These are phyloP conservation scores for Tephrocybe sp. DNA, from an alignment of 768 basidiomycete genomes.

Conservation along the genomic window DNA sequence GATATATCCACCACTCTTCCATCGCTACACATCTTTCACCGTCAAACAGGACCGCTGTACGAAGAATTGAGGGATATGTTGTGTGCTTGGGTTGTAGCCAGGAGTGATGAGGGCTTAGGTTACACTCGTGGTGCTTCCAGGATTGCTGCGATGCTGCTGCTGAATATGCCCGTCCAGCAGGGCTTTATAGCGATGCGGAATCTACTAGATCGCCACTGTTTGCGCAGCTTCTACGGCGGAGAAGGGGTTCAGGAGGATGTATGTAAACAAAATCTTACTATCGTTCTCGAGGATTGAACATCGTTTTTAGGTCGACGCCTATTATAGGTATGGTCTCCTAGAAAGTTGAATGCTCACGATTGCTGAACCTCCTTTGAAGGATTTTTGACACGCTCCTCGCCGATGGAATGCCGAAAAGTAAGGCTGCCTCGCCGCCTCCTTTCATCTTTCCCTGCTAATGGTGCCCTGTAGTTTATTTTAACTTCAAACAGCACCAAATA, in stretches of 20 bases:
- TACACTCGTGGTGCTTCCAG: slow-evolving; percentile 69
- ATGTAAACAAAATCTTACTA: slow-evolving; percentile 29
- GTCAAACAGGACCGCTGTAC: slow-evolving; percentile 74
- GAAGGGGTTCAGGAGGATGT: slow-evolving; percentile 73
- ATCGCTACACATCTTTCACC: slow-evolving; percentile 75
- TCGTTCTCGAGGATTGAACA: slow-evolving; percentile 10
- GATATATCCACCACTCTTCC: slow-evolving; percentile 77
- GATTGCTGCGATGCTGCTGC: slow-evolving; percentile 81
- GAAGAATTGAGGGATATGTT: slow-evolving; percentile 80
- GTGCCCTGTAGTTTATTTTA: slow-evolving; percentile 71
- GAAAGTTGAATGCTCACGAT: not conserved
- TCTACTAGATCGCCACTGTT: slow-evolving; percentile 77
- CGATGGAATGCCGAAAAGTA: slow-evolving; percentile 92
- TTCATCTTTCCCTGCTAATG: not conserved
- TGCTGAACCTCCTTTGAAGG: slow-evolving; percentile 34
- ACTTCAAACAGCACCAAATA: slow-evolving; percentile 92
- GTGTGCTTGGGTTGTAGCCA: slow-evolving; percentile 83
- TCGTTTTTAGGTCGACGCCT: slow-evolving; percentile 74
- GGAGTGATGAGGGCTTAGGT: slow-evolving; percentile 78
- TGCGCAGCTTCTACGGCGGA: slow-evolving; percentile 83
- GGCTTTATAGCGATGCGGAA: slow-evolving; percentile 86
- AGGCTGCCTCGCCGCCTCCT: slow-evolving; percentile 18
- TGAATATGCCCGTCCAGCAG: slow-evolving; percentile 74
- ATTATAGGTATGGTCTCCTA: slow-evolving; percentile 65
- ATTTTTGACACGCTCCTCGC: slow-evolving; percentile 92